phyloP scores from a whole-genome alignment of 1,284 basidiomycete species.

The Heimioporus retisporus region DNA sequence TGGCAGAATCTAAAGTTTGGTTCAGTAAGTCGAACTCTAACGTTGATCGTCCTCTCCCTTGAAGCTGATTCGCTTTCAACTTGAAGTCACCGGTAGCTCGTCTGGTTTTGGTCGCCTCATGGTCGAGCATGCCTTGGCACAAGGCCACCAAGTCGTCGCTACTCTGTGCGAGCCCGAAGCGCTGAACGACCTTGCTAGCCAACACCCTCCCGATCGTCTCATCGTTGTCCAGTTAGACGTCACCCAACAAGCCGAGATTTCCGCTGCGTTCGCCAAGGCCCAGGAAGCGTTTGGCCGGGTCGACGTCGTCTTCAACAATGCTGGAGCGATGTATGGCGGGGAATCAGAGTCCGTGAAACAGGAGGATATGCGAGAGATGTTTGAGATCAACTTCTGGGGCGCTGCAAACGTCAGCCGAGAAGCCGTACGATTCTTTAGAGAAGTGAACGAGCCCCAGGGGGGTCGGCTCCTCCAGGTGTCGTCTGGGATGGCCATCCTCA shows the following conservation, averaged over 20 bases:
- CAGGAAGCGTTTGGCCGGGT: conserved; percentile 48
- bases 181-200: conserved; percentile 40
- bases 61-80: conserved; percentile 4
- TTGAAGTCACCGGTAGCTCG: conserved; percentile 40
- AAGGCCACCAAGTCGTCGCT: conserved; percentile 45
- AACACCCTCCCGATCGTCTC: conserved; percentile 41
- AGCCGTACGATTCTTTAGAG: conserved; percentile 48
- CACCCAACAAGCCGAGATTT: conserved; percentile 38
- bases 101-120: conserved; percentile 35
- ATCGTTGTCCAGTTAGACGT: conserved; percentile 53
- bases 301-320: conserved; percentile 54
- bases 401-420: conserved; percentile 41
- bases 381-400: conserved; percentile 51
- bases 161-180: conserved; percentile 45
- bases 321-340: conserved; percentile 28
- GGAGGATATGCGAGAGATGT: conserved; percentile 37
- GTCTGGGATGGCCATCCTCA: conserved; percentile 33
- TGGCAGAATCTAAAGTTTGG: conserved; percentile 27
- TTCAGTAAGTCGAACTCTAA: conserved; percentile 19
- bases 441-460: conserved; percentile 45
- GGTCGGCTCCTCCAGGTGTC: conserved; percentile 47
- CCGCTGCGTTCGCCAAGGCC: conserved; percentile 45
- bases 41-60: too few relatives aligned
- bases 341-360: conserved; percentile 35
- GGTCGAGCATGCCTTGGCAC: conserved; percentile 36